Evolutionary conservation across 2,329 filamentous ascomycete genomes (phyloP), one percentile per base, ranked within the genome.

Genomic region (Cladosporium austrohemisphaericum): DNA sequence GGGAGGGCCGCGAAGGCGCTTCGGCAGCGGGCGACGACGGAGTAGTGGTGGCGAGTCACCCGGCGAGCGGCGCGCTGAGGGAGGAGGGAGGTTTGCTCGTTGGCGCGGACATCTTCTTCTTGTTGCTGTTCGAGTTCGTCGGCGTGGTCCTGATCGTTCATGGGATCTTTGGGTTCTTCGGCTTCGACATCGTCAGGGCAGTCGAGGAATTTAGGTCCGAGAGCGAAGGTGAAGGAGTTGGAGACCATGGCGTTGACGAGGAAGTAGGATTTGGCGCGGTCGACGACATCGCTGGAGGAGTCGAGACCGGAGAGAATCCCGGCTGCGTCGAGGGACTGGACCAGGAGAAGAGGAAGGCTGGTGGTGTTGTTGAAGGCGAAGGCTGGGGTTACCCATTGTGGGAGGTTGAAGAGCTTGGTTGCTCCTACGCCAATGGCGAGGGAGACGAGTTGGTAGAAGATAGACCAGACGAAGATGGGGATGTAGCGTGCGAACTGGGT

Each of bases 241-340:
- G 75, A 76, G 8, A 85, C 71, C 48, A 83, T 84, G 3, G 81
- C 76, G 55, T 81, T 84, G 51, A 86, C 76, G 3, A 86, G 66
- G 58, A 86, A 84, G 62, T 84, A 86, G 11, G 78, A 79, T 60
- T 84, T 80, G 5, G 81, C 81, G 8, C 82, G 71, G 46, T 78
- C 73, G 10, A 85, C 68, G 0, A 78, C 79, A 3, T 69, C 68
- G 2, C 65, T 57, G 2, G 70, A 62, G 55, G 76, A 69, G 63
- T 73, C 57, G 36, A 72, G 60, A 2, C 70, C 62, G 19, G 71
- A 63, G 5, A 85, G 67, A 20, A 84, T 78, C 2, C 79, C 80
- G 0, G 82, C 81, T 8, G 73, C 68, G 33, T 74, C 68, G 22
- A 81, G 66, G 3, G 76, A 75, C 60, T 77, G 70, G 3, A 79